Percentiles rank a stretch among this genome's conserved stretches.
Conservation (phyloP, 1,284 basidiomycete genomes). For the Moniliophthora roreri region DNA sequence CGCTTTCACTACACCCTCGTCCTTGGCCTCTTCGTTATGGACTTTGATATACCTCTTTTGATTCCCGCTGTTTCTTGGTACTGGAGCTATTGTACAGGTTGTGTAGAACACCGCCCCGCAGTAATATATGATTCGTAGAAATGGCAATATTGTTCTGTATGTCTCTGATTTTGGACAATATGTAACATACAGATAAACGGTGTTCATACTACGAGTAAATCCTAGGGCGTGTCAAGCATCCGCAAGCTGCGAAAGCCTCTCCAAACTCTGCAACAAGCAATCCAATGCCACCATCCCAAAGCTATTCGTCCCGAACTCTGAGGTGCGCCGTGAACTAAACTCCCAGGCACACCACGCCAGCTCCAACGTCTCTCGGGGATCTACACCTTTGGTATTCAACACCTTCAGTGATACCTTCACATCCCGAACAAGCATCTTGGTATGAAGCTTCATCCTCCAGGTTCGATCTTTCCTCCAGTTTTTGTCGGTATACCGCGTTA, state of each 20-base stretch:
- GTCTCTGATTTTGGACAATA: not conserved
- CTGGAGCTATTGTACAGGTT: conserved; percentile 9
- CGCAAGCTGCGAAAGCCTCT: not conserved
- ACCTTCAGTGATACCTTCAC: conserved; percentile 44
- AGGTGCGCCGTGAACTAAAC: conserved; percentile 41
- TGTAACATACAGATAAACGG: not conserved
- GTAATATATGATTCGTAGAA: conserved; percentile 8
- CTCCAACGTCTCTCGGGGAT: conserved; percentile 41
- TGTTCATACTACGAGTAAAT: no score
- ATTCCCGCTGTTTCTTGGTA: not conserved
- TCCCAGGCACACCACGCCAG: conserved; percentile 67
- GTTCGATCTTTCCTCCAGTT: conserved; percentile 60
- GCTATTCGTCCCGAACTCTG: conserved; percentile 61
- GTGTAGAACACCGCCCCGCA: conserved; percentile 16
- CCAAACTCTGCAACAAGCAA: not conserved
- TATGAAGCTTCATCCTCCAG: conserved; percentile 63
- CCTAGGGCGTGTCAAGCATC: no score
- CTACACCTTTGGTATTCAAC: conserved; percentile 21
- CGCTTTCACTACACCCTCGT: not conserved
- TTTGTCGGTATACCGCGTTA: conserved; percentile 60
- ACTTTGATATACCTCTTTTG: conserved; percentile 1
- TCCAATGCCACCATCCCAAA: conserved; percentile 67
- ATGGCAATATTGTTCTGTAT: not conserved
- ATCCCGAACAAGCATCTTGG: conserved; percentile 49
- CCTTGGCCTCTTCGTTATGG: not conserved